Evolutionary conservation across 2,329 filamentous ascomycete species (phyloP).

Genomic region (Botryotinia calthae): DNA sequence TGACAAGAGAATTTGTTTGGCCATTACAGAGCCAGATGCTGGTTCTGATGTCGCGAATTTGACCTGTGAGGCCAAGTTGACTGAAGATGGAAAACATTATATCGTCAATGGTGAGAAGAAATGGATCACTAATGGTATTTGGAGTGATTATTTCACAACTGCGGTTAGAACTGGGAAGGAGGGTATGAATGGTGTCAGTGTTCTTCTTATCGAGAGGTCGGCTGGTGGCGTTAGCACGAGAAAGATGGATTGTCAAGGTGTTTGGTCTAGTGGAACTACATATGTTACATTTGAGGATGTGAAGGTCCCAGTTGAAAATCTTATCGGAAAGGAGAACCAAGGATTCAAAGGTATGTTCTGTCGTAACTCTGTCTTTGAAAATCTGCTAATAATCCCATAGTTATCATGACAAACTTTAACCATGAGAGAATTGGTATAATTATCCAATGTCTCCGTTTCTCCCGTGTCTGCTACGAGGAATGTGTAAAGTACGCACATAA

Average conservation of each 20-base stretch:
- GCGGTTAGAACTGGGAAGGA: conserved; percentile 84
- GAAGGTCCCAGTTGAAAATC: conserved; percentile 98
- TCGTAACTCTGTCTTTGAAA: background rate
- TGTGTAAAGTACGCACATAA: conserved; percentile 96
- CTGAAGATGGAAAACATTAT: conserved; percentile 95
- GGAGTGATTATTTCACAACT: conserved; percentile 96
- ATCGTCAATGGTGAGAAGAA: conserved; percentile 99
- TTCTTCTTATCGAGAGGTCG: conserved; percentile 87
- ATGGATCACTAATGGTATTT: conserved; percentile 98
- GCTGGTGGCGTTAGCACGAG: conserved; percentile 84
- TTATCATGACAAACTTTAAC: conserved; percentile 99
- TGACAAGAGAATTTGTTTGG: conserved; percentile 95
- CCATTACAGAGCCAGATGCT: conserved; percentile 95
- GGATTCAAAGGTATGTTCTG: conserved; percentile 72
- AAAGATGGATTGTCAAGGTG: conserved; percentile 97
- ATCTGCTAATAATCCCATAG: conserved; percentile 42
- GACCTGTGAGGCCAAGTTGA: conserved; percentile 92
- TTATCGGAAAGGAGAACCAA: conserved; percentile 96
- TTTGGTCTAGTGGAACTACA: conserved; percentile 92
- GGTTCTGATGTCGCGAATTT: conserved; percentile 94
- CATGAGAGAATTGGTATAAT: conserved; percentile 98
- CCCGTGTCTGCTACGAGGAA: conserved; percentile 95
- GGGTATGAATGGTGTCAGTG: conserved; percentile 89
- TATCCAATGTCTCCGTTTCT: conserved; percentile 94
- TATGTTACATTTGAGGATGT: conserved; percentile 99